A percentile compares a stretch with the other conserved stretches of the same genome.
phyloP scores from a whole-genome alignment of 768 basidiomycete species.

The Russula brevipes region DNA sequence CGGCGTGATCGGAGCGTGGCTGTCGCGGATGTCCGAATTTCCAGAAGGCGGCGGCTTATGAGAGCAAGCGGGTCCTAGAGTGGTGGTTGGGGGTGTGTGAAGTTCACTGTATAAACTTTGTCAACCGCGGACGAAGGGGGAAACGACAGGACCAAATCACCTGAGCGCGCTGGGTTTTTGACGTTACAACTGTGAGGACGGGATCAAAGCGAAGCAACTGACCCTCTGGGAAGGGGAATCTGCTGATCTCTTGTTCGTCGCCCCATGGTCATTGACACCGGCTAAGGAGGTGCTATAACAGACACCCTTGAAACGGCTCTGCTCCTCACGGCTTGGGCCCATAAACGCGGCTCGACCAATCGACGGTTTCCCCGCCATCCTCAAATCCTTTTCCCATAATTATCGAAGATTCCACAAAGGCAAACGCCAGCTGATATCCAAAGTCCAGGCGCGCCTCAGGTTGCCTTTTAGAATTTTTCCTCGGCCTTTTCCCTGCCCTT shows the following conservation, averaged over 20 bases:
- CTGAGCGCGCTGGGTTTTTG: conserved; percentile 22
- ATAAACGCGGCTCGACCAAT: conserved; percentile 25
- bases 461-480: conserved; percentile 26
- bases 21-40: conserved; percentile 22
- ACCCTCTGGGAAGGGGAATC: conserved; percentile 23
- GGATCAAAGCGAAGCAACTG: conserved; percentile 23
- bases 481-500: conserved; percentile 25
- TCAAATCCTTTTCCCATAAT: conserved; percentile 26
- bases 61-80: conserved; percentile 18
- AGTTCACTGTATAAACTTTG: conserved; percentile 22
- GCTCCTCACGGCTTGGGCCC: conserved; percentile 25
- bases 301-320: conserved; percentile 26
- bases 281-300: conserved; percentile 24
- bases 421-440: conserved; percentile 24
- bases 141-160: conserved; percentile 24
- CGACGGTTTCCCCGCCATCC: conserved; percentile 24
- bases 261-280: conserved; percentile 27
- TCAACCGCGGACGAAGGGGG: conserved; percentile 25
- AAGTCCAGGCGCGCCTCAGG: conserved; percentile 22
- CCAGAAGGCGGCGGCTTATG: conserved; percentile 21
- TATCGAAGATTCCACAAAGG: conserved; percentile 26
- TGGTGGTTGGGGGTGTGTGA: conserved; percentile 13
- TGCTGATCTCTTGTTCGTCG: conserved; percentile 26
- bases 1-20: conserved; percentile 25
- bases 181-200: conserved; percentile 21